phyloP scores from a whole-genome alignment of 2,329 filamentous ascomycete genomes.

The Pseudocercospora fijiensis region DNA sequence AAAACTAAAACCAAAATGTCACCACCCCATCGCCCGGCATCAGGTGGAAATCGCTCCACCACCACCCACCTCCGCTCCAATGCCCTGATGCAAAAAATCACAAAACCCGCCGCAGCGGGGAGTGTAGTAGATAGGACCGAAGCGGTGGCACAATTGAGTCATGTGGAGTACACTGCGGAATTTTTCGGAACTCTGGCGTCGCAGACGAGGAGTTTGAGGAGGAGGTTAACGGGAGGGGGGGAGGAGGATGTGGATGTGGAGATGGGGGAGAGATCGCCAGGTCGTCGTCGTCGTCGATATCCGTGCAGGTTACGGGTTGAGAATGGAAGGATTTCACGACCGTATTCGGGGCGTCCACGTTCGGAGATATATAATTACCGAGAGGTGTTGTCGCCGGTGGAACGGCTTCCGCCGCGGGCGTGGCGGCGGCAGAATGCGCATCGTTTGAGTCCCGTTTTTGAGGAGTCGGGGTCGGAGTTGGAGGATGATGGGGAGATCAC shows the following conservation, averaged over 20 bases:
- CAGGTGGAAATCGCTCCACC: too few species aligned
- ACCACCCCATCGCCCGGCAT: too few species aligned
- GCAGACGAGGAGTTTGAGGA: neutral
- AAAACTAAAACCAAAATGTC: too few species aligned
- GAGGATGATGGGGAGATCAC: neutral
- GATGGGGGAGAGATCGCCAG: neutral
- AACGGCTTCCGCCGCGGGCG: neutral
- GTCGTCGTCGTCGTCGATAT: neutral
- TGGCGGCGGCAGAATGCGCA: neutral
- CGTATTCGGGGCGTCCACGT: neutral
- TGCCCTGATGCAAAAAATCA: neutral
- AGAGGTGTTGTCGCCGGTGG: neutral
- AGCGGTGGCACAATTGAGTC: neutral
- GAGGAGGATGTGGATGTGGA: neutral
- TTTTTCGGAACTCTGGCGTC: neutral
- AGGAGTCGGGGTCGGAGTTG: neutral
- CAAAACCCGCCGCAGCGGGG: neutral
- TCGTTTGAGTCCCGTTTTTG: neutral
- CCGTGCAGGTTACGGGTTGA: neutral
- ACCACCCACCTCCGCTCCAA: neutral
- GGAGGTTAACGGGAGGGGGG: neutral
- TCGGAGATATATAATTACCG: neutral
- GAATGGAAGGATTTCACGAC: neutral
- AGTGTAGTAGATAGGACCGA: neutral
- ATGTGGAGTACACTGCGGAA: neutral